Percentiles rank a stretch among this genome's conserved stretches.
Conservation (phyloP, 345 rosid genomes). For the Streptanthus diversifolius region DNA sequence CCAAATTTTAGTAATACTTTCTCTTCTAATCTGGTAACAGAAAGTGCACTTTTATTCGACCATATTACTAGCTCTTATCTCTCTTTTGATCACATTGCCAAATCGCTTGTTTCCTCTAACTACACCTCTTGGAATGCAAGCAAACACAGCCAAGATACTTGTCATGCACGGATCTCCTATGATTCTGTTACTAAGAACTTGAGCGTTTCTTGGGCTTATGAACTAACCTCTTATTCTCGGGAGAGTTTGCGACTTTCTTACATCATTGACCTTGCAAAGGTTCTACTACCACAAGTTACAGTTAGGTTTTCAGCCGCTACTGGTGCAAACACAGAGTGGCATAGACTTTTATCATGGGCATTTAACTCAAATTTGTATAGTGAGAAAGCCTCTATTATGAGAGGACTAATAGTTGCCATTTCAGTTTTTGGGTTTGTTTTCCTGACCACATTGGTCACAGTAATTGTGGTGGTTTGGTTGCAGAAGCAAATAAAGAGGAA, state of each 20-base stretch:
- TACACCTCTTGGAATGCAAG: constrained; percentile 36
- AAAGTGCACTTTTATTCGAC: no score
- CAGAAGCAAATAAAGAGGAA: neutral
- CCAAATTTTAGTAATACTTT: no score
- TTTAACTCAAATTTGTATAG: constrained; percentile 33
- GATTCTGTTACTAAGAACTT: constrained; percentile 35
- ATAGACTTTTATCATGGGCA: constrained; percentile 39
- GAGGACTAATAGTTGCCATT: neutral
- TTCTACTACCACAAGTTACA: constrained; percentile 38
- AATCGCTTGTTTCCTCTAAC: constrained; percentile 9
- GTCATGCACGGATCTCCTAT: constrained; percentile 30
- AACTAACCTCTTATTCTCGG: neutral
- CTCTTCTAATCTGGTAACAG: no score
- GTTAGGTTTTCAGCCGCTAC: constrained; percentile 46
- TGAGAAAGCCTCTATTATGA: neutral
- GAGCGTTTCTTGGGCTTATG: constrained; percentile 38
- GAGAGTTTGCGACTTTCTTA: constrained; percentile 35
- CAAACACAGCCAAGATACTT: constrained; percentile 13
- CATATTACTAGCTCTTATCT: no score
- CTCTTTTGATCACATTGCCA: no score
- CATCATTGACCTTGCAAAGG: constrained; percentile 34
- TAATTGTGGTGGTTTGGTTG: neutral
- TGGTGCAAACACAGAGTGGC: neutral
- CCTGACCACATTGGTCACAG: neutral
- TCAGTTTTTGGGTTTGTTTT: neutral